Evolutionary conservation across 192 early-diverging fungal genomes (phyloP).

Genomic region (Neocallimastix lanati): DNA sequence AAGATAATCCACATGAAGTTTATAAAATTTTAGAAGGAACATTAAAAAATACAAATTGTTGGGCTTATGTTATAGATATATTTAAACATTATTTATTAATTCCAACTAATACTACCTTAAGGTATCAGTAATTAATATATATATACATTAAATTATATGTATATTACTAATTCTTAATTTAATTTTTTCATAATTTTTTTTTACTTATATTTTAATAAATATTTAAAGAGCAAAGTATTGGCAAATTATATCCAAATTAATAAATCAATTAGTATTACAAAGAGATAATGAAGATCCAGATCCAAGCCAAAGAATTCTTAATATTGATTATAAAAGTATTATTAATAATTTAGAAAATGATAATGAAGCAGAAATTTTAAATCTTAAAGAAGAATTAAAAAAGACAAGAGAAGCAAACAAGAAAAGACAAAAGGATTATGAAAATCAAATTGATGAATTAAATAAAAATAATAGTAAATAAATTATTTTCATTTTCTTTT

Average conservation of each 20-base stretch:
- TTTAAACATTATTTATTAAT: background rate
- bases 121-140: no score
- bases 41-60: background rate
- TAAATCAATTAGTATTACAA: conserved; percentile 24
- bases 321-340: conserved; percentile 15
- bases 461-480: background rate
- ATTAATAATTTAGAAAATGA: conserved; percentile 13
- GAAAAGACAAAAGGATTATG: background rate
- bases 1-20: background rate
- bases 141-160: no score
- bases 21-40: background rate
- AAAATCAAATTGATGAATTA: background rate
- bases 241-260: conserved; percentile 26
- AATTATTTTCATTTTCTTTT: no score
- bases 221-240: conserved; percentile 21
- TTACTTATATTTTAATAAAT: background rate
- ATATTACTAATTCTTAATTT: no score
- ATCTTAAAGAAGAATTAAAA: background rate
- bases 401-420: background rate
- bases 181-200: background rate
- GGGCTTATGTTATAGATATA: background rate
- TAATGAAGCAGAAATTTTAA: background rate
- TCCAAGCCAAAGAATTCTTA: conserved; percentile 13
- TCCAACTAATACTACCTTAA: background rate
- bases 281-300: conserved; percentile 19